A percentile compares a stretch with the other conserved stretches of the same genome.
Conservation (phyloP, 768 basidiomycete species). For the Lactifluus volemus region DNA sequence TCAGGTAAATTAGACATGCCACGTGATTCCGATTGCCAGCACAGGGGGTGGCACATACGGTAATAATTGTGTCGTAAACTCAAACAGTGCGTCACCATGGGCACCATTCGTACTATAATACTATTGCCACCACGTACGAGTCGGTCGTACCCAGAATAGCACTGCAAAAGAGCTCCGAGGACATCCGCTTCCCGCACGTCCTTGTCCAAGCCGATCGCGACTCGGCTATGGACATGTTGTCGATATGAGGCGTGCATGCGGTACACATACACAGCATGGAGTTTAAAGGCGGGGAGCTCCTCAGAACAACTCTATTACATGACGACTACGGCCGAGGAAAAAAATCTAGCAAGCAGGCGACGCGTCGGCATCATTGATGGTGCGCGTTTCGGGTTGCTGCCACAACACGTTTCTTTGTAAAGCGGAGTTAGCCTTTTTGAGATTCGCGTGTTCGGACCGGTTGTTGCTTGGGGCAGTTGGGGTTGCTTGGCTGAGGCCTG, state of each 20-base stretch:
- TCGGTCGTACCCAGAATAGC: background rate
- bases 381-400: background rate
- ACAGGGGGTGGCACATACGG: background rate
- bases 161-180: background rate
- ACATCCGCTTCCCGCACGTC: background rate
- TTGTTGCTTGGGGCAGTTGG: background rate
- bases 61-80: background rate
- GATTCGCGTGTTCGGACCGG: background rate
- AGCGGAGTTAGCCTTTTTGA: background rate
- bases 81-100: background rate
- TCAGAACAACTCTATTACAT: background rate
- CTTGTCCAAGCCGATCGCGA: background rate
- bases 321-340: background rate
- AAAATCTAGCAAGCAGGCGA: background rate
- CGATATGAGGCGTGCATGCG: background rate
- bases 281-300: background rate
- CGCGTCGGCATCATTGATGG: background rate
- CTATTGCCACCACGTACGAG: background rate
- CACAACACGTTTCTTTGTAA: background rate
- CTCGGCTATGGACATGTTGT: background rate
- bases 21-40: background rate
- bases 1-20: background rate
- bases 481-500: no score
- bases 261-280: background rate
- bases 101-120: background rate